These are phyloP conservation scores for Prunus davidiana DNA, from an alignment of 306 rosid species.

Conservation along the genomic window DNA sequence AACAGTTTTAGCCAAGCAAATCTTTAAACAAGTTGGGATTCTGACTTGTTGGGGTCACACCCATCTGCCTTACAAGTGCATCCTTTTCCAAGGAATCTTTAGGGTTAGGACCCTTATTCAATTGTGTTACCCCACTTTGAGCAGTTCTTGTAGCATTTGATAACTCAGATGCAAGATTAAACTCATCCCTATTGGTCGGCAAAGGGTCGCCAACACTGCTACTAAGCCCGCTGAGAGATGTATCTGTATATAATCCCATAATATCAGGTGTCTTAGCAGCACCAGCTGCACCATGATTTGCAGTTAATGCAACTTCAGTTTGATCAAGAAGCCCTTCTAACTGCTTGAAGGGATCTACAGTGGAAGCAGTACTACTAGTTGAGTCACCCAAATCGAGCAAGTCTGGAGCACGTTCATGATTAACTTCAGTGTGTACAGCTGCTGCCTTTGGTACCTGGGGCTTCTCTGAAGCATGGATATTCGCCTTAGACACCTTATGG, in stretches of 20 bases:
- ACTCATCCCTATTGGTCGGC: slow-evolving; percentile 33
- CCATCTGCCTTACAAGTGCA: slow-evolving; percentile 84
- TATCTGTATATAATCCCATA: slow-evolving; percentile 45
- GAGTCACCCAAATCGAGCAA: slow-evolving; percentile 77
- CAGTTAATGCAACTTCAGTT: slow-evolving; percentile 30
- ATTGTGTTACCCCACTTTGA: slow-evolving; percentile 35
- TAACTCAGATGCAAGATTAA: slow-evolving; percentile 44
- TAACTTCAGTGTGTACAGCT: slow-evolving; percentile 29
- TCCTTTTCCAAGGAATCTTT: slow-evolving; percentile 36
- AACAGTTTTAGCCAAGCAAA: too few species aligned
- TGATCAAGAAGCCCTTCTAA: slow-evolving; percentile 78
- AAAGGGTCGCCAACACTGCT: slow-evolving; percentile 33
- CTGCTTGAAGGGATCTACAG: slow-evolving; percentile 68
- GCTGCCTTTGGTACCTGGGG: slow-evolving; percentile 45
- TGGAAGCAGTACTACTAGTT: slow-evolving; percentile 36
- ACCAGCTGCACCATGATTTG: slow-evolving; percentile 19
- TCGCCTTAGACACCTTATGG: slow-evolving; percentile 50
- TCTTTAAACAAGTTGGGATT: too few species aligned
- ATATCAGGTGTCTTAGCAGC: slow-evolving; percentile 44
- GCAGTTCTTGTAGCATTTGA: slow-evolving; percentile 24
- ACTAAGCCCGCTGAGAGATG: slow-evolving; percentile 37
- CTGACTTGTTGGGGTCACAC: slow-evolving; percentile 6
- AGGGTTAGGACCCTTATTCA: slow-evolving; percentile 41
- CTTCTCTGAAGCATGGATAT: slow-evolving; percentile 36
- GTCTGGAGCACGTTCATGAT: slow-evolving; percentile 64